A percentile compares a stretch with the other conserved stretches of the same genome.
Conservation (phyloP, 306 rosid species). For the Astragalus membranaceus region DNA sequence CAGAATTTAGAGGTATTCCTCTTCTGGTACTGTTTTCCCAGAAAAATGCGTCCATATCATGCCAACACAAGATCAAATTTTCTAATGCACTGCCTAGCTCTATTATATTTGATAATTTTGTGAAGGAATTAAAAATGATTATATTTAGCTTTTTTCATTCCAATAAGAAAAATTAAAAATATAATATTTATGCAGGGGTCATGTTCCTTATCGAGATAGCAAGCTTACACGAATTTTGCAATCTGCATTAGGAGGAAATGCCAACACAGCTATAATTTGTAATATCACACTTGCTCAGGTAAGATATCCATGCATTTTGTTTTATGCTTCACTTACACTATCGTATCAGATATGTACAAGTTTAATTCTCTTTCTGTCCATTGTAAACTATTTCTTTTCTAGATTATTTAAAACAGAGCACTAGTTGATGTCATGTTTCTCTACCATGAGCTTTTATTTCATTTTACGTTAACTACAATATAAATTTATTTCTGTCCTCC, state of each 20-base stretch:
- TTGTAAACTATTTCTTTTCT: neutral
- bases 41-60: no score
- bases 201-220: slow-evolving; percentile 97
- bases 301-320: neutral
- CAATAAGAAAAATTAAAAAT: neutral
- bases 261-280: slow-evolving; percentile 93
- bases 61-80: no score
- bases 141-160: slow-evolving; percentile 9
- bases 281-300: slow-evolving; percentile 94
- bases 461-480: neutral
- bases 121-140: slow-evolving; percentile 71
- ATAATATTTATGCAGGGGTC: slow-evolving; percentile 58
- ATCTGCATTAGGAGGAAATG: slow-evolving; percentile 96
- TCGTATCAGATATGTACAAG: neutral
- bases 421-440: neutral
- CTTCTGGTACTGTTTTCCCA: no score
- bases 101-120: no score
- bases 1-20: no score
- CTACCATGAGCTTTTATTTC: neutral
- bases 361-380: neutral
- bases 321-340: neutral
- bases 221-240: slow-evolving; percentile 94
- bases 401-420: neutral
- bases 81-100: no score
- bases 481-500: neutral